Evolutionary conservation across 2,329 filamentous ascomycete species (phyloP), one percentile per base, ranked within the genome.

Genomic region (Penicillium sp.): DNA sequence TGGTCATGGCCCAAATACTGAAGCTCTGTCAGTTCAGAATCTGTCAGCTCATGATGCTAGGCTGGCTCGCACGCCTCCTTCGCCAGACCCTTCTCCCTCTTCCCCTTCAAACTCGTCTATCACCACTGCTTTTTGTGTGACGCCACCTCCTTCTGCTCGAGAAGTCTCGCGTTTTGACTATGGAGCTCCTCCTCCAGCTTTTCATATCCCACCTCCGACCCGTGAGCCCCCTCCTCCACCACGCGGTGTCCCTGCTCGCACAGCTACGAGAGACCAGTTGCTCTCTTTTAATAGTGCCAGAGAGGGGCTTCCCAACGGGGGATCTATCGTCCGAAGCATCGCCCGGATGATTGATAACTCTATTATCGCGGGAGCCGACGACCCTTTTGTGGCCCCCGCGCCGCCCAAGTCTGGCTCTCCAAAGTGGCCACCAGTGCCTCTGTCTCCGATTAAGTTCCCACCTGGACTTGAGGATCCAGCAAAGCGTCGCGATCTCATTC

Each of bases 271-370:
- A 13, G 21, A 42, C 3, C 26, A 43, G 26, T 17, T 57, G 29
- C 9, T 55, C 45, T 2, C 37, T 5, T 58, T 56, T 9, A 43
- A 57, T 7, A 48, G 35, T 4, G 45, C 43, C 9, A 50, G 52
- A 4, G 48, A 49, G n/a, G 24, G 43, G 10, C 58, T 57, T 5
- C 49, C 61, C 5, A 37, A 47, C 2, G 42, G 24, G 15, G 43
- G 51, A 2, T 56, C 53, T 37, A 51, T 65, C 17, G 53, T 63
- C 12, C 56, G 43, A 13, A 57, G 52, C 33, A 57, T 67, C 10
- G 59, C 57, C 3, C 57, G 58, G 2, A 57, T 66, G 52, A 62
- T 66, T n/a, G 60, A 66, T 28, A 55, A 49, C 21, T 57, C 59
- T 2, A 45, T 64, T 6, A 42, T 51, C 3, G 48, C 48, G 21